Conservation (phyloP, 139 green algal genomes). For the Chlorella ohadii region DNA sequence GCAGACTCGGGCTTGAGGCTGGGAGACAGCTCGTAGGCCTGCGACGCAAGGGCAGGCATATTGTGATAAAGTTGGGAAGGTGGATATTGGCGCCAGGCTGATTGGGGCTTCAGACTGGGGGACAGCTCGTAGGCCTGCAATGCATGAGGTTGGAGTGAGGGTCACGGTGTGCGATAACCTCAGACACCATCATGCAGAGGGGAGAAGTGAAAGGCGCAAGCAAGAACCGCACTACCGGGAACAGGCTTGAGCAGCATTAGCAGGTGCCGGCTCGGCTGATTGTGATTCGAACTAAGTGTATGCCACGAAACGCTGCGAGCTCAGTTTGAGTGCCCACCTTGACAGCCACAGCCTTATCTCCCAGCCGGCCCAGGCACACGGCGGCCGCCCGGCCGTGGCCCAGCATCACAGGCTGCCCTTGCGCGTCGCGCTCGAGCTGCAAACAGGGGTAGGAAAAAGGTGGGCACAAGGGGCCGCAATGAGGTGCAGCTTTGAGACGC, state of each 20-base stretch:
- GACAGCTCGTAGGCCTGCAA: constrained; percentile 9
- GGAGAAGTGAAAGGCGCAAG: too few relatives aligned
- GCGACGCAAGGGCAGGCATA: background rate
- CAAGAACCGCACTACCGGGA: too few relatives aligned
- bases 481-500: too few relatives aligned
- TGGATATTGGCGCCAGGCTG: background rate
- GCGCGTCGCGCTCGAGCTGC: background rate
- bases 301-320: too few relatives aligned
- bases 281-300: too few relatives aligned
- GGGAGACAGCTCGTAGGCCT: constrained; percentile 3
- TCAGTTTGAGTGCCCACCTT: too few relatives aligned
- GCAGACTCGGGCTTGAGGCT: background rate
- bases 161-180: too few relatives aligned
- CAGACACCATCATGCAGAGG: too few relatives aligned
- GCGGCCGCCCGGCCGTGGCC: constrained; percentile 1
- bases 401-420: background rate
- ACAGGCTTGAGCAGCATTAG: too few relatives aligned
- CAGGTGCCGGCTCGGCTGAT: too few relatives aligned
- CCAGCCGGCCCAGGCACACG: background rate
- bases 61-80: background rate
- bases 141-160: too few relatives aligned
- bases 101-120: background rate
- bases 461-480: too few relatives aligned
- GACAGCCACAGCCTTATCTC: background rate
- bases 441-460: background rate